Percentiles rank a stretch among this genome's conserved stretches.
phyloP scores from a whole-genome alignment of 129 eudicot genomes.

The Saposhnikovia divaricata region DNA sequence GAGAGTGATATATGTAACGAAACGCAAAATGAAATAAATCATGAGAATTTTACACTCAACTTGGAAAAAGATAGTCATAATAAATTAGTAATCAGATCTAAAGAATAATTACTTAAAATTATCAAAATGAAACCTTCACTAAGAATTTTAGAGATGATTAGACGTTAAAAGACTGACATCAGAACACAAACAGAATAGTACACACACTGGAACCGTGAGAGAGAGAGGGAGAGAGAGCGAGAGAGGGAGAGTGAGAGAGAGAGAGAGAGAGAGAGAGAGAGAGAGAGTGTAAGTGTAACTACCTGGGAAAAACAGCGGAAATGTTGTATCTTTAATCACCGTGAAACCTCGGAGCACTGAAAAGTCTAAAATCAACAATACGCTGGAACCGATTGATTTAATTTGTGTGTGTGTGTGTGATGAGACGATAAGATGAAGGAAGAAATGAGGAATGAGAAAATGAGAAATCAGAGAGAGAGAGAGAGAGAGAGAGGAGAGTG shows the following conservation, averaged over 20 bases:
- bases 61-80: neutral
- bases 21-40: neutral
- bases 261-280: neutral
- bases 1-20: too few species aligned
- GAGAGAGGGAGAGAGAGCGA: neutral
- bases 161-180: neutral
- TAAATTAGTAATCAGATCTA: constrained; percentile 1
- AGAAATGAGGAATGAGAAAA: neutral
- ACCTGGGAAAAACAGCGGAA: neutral
- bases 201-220: neutral
- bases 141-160: neutral
- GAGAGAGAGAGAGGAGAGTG: neutral
- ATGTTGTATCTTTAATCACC: neutral
- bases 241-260: too few species aligned
- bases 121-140: neutral
- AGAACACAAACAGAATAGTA: neutral
- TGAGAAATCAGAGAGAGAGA: neutral
- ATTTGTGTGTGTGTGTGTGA: neutral
- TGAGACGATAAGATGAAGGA: neutral
- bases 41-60: neutral
- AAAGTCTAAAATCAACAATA: neutral
- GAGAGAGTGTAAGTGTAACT: neutral
- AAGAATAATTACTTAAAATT: neutral
- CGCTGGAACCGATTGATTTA: neutral
- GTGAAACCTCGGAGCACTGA: neutral